phyloP scores from a whole-genome alignment of 2,329 filamentous ascomycete genomes.

The Tolypocladium cylindrosporum region DNA sequence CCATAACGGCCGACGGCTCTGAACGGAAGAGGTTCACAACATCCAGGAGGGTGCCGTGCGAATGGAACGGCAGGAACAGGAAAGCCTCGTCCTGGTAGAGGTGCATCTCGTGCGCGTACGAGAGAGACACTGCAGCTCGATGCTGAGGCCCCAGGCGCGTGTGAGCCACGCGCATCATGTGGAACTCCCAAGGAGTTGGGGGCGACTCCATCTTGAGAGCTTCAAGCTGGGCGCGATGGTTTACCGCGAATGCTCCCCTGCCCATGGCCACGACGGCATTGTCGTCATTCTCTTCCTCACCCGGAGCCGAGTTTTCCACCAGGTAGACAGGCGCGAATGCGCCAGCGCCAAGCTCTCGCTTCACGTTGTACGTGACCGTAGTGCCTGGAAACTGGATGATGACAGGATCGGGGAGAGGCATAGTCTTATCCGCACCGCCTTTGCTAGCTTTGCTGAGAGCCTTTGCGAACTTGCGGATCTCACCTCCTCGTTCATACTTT shows the following conservation, averaged over 20 bases:
- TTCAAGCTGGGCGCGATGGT: constrained; percentile 54
- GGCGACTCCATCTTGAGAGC: constrained; percentile 93
- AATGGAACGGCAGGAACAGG: constrained; percentile 75
- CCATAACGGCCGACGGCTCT: constrained; percentile 66
- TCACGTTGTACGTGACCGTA: constrained; percentile 62
- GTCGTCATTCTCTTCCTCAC: constrained; percentile 33
- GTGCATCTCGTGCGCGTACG: constrained; percentile 82
- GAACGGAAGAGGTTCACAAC: constrained; percentile 78
- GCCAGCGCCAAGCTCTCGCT: constrained; percentile 79
- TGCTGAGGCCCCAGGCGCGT: constrained; percentile 61
- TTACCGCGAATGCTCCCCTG: constrained; percentile 48
- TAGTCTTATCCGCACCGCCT: constrained; percentile 50
- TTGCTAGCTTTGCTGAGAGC: constrained; percentile 46
- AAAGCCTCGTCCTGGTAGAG: constrained; percentile 86
- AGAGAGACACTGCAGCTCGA: constrained; percentile 66
- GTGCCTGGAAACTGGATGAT: constrained; percentile 58
- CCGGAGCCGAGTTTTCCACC: constrained; percentile 59
- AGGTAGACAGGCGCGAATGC: constrained; percentile 95
- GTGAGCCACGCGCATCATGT: constrained; percentile 81
- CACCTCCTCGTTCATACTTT: constrained; percentile 54
- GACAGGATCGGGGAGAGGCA: constrained; percentile 48
- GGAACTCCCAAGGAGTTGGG: constrained; percentile 87
- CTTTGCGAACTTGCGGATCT: constrained; percentile 77
- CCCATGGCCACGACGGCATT: constrained; percentile 44
- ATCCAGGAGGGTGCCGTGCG: constrained; percentile 89